These are phyloP conservation scores for Teunomyces tritomae DNA, from an alignment of 805 yeast species.

Conservation along the genomic window DNA sequence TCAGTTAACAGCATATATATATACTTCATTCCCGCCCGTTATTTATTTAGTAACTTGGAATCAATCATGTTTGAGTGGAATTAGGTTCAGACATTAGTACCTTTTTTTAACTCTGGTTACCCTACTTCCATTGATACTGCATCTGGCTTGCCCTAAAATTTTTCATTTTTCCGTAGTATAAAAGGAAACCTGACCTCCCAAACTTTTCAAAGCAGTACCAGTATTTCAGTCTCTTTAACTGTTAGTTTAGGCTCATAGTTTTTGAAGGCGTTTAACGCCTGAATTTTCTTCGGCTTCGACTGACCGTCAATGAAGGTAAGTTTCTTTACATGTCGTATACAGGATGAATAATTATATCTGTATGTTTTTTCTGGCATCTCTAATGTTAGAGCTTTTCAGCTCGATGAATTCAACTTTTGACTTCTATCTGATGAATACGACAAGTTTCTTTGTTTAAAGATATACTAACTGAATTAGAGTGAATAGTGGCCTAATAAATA, in stretches of 20 bases:
- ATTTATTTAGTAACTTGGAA: too few species aligned
- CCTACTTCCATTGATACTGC: neutral
- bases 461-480: conserved; percentile 2
- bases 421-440: conserved; percentile 52
- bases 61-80: too few species aligned
- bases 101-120: neutral
- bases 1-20: too few species aligned
- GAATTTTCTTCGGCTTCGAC: neutral
- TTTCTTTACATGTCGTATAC: conserved; percentile 4
- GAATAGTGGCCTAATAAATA: neutral
- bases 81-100: neutral
- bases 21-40: too few species aligned
- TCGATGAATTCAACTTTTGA: conserved; percentile 79
- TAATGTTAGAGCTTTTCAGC: conserved; percentile 77
- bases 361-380: conserved; percentile 89
- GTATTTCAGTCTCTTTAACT: neutral
- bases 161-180: neutral
- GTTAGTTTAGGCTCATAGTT: conserved; percentile 1
- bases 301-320: neutral
- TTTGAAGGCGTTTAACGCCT: neutral
- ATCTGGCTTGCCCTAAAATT: neutral
- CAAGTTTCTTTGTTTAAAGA: neutral
- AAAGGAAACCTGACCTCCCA: neutral
- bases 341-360: conserved; percentile 37
- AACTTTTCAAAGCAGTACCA: neutral